These are phyloP conservation scores for Leucogyrophana mollusca DNA, from an alignment of 768 basidiomycete genomes.

Conservation along the genomic window DNA sequence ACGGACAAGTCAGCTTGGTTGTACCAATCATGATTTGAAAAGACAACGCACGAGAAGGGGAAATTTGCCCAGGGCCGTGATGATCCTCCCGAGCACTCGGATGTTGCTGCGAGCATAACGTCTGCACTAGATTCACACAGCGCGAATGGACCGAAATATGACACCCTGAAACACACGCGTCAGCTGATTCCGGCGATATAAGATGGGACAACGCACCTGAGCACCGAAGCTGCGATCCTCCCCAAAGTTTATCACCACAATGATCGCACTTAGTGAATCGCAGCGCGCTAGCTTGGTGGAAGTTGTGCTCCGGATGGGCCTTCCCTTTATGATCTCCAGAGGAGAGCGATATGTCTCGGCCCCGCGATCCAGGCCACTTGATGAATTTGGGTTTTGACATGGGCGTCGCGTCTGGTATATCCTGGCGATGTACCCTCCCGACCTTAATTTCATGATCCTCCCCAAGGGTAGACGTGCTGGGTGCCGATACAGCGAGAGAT, in stretches of 20 bases:
- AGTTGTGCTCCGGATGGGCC: constrained; percentile 66
- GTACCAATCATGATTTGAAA: constrained; percentile 4
- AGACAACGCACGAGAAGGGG: constrained; percentile 22
- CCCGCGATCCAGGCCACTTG: constrained; percentile 67
- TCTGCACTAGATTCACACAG: constrained; percentile 68
- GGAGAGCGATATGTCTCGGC: constrained; percentile 41
- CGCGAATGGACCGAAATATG: constrained; percentile 85
- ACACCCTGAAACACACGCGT: constrained; percentile 54
- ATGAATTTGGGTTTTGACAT: constrained; percentile 59
- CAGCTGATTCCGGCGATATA: background rate
- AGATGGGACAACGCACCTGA: constrained; percentile 57
- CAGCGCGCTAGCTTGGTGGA: constrained; percentile 86
- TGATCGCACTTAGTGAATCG: constrained; percentile 92
- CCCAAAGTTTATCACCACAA: constrained; percentile 99
- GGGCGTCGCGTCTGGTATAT: constrained; percentile 40
- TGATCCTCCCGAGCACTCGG: constrained; percentile 29
- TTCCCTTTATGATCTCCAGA: constrained; percentile 39
- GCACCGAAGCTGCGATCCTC: constrained; percentile 92
- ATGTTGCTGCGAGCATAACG: constrained; percentile 60
- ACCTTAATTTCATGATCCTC: constrained; percentile 29
- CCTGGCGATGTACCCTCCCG: constrained; percentile 25
- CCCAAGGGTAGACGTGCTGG: constrained; percentile 18
- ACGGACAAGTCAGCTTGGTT: constrained; percentile 12
- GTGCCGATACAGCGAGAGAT: constrained; percentile 16
- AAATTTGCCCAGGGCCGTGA: constrained; percentile 22